Conservation (phyloP, 1,284 basidiomycete species). For the Cystobasidiaceae sp. region DNA sequence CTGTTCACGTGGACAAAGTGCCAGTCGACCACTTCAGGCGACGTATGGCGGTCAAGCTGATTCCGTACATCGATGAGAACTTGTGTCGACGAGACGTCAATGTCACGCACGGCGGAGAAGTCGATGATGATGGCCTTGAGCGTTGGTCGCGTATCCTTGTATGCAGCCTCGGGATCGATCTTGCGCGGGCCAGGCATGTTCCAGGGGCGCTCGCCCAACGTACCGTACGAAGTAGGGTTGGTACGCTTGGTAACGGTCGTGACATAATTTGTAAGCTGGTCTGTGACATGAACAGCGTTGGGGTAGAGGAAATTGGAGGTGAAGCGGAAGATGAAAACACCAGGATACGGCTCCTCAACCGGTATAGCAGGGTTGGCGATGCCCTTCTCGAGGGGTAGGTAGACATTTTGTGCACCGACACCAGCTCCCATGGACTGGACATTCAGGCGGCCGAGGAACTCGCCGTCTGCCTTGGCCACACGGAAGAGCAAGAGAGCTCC, state of each 20-base stretch:
- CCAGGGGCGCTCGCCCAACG: constrained; percentile 77
- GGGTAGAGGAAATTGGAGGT: constrained; percentile 93
- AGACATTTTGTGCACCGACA: constrained; percentile 62
- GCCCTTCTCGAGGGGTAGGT: constrained; percentile 62
- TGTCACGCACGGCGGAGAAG: constrained; percentile 67
- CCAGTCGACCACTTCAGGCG: constrained; percentile 78
- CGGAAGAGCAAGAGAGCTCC: constrained; percentile 79
- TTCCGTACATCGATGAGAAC: constrained; percentile 80
- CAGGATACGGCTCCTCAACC: constrained; percentile 73
- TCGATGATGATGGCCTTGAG: constrained; percentile 86
- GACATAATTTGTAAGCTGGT: constrained; percentile 17
- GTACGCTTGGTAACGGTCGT: constrained; percentile 63
- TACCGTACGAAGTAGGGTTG: constrained; percentile 61
- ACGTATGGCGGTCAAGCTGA: constrained; percentile 81
- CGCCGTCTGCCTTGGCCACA: constrained; percentile 82
- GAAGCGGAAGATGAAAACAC: constrained; percentile 85
- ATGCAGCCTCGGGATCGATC: constrained; percentile 20
- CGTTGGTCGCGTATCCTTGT: constrained; percentile 55
- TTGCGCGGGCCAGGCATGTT: constrained; percentile 66
- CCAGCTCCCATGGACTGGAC: constrained; percentile 51
- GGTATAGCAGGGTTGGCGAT: constrained; percentile 64
- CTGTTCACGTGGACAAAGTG: constrained; percentile 84
- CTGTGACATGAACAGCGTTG: constrained; percentile 55
- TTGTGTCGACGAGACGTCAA: constrained; percentile 85
- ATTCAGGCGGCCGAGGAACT: constrained; percentile 78